Base-by-base conservation (phyloP, 2,329 filamentous ascomycete genomes). In the Cyanodermella asteris region DNA sequence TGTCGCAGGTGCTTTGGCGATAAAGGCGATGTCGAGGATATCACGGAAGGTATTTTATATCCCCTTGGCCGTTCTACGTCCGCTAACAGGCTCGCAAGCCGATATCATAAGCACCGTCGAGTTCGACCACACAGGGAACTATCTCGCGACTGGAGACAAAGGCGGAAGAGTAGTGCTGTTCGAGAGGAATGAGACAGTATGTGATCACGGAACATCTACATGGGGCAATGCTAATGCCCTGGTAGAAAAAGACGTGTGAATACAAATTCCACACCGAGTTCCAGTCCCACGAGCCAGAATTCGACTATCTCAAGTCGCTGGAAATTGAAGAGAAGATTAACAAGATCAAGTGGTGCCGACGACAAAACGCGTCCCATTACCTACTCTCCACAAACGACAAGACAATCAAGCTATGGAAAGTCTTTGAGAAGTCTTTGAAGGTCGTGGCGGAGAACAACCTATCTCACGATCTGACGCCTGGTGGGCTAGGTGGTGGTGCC, bases 271-370 rank as follows among this genome's bases (percentile, higher is more conserved):
- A 97, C 53, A 97, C 87, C 50, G 87, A 97, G 48, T 97, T 97
- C 43, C 87, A 97, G 59, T 97, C 87, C 41, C 87, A 97, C 57
- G 87, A 97, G 49, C 87, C 87, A 34, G 87, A 97, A 53, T 97
- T 97, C 52, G 87, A 97, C 53, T 97, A 97, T 50, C 68, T 97
- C 37, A 97, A 97, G 56, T 97, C 87, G 17, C 65, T 97, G 40
- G 87, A 97, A 55, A 97, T 97, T 45, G 87, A 97, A 63, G 87
- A 97, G 55, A 97, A 97, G 60, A 97, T 97, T 64, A 97, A 97
- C 65, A 97, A 97, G 63, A 97, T 97, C 58, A 97, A 94, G 54
- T 97, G 87, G 87, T 97, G 87, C 52, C 72, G 76, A 46, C 73
- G 87, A 53, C 84, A 94, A 55, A 97, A 97, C 61, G 77, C 84